Evolutionary conservation across 1,139 yeast genomes (phyloP).

Genomic region (Blastobotrys ciferrii): DNA sequence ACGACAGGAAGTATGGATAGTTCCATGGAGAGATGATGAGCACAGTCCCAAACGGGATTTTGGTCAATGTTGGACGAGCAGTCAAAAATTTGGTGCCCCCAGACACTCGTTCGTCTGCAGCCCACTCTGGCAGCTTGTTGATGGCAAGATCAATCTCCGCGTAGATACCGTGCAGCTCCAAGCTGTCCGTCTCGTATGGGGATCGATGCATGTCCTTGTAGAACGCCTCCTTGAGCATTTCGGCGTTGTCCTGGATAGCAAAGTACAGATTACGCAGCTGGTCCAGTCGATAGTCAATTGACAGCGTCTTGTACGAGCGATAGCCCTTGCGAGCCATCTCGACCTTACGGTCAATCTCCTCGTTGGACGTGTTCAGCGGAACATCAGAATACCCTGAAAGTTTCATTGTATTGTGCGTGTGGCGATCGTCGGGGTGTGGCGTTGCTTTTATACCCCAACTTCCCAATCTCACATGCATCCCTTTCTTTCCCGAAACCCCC

Average conservation of each 20-base stretch:
- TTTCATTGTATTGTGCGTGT: conserved; percentile 1
- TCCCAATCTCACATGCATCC: no score
- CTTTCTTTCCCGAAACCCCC: no score
- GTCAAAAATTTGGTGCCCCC: conserved; percentile 48
- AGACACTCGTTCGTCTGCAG: conserved; percentile 50
- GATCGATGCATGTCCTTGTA: conserved; percentile 65
- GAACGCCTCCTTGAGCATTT: conserved; percentile 58
- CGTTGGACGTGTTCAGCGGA: conserved; percentile 44
- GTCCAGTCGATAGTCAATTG: conserved; percentile 56
- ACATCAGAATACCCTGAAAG: conserved; percentile 18
- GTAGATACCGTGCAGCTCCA: conserved; percentile 54
- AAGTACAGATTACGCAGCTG: conserved; percentile 69
- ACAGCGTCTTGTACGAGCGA: conserved; percentile 49
- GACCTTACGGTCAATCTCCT: conserved; percentile 51
- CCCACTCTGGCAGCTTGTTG: conserved; percentile 59
- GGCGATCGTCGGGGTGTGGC: no score
- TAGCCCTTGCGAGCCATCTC: conserved; percentile 45
- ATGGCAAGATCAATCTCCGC: conserved; percentile 62
- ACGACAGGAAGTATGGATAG: conserved; percentile 68
- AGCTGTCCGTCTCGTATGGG: conserved; percentile 54
- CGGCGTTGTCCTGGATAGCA: conserved; percentile 60
- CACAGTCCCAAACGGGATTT: conserved; percentile 73
- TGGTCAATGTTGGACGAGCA: conserved; percentile 53
- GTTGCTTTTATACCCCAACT: background rate
- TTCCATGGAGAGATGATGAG: conserved; percentile 83